Evolutionary conservation across 2,329 filamentous ascomycete species (phyloP).

Genomic region (Aspergillus sp.): DNA sequence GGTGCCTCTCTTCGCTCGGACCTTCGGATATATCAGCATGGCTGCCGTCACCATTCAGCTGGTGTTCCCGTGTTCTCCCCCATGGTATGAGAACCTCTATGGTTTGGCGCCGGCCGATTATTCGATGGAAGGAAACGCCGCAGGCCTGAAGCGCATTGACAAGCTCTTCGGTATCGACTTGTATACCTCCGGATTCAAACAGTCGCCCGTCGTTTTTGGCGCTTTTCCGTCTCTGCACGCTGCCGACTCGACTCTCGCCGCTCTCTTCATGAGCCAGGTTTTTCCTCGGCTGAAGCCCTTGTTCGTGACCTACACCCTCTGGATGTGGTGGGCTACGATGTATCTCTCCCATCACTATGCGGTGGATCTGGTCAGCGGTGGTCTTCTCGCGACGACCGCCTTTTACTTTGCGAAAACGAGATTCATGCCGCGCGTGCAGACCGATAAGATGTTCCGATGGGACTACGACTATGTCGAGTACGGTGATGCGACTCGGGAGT

Average conservation of each 20-base stretch:
- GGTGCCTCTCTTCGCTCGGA: conserved; percentile 77
- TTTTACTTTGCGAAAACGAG: conserved; percentile 80
- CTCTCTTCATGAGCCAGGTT: conserved; percentile 87
- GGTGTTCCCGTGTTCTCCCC: conserved; percentile 87
- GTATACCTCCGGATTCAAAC: conserved; percentile 89
- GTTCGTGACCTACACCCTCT: conserved; percentile 80
- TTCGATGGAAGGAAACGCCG: conserved; percentile 84
- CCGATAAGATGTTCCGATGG: conserved; percentile 85
- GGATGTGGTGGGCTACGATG: conserved; percentile 99
- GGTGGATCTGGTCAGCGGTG: conserved; percentile 85
- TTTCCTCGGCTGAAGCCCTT: conserved; percentile 80
- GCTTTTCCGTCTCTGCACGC: conserved; percentile 93
- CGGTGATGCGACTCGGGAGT: conserved; percentile 60
- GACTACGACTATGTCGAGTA: conserved; percentile 92
- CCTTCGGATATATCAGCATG: conserved; percentile 91
- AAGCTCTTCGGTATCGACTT: conserved; percentile 85
- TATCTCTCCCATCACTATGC: conserved; percentile 97
- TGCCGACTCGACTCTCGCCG: conserved; percentile 83
- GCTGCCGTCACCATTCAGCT: conserved; percentile 84
- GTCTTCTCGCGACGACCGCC: conserved; percentile 70
- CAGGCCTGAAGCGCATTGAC: conserved; percentile 85
- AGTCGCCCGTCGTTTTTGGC: conserved; percentile 87
- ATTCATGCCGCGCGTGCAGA: conserved; percentile 78
- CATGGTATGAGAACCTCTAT: conserved; percentile 95
- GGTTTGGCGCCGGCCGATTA: conserved; percentile 90